These are phyloP conservation scores for Candida montana DNA, from an alignment of 805 yeast genomes.

Conservation along the genomic window DNA sequence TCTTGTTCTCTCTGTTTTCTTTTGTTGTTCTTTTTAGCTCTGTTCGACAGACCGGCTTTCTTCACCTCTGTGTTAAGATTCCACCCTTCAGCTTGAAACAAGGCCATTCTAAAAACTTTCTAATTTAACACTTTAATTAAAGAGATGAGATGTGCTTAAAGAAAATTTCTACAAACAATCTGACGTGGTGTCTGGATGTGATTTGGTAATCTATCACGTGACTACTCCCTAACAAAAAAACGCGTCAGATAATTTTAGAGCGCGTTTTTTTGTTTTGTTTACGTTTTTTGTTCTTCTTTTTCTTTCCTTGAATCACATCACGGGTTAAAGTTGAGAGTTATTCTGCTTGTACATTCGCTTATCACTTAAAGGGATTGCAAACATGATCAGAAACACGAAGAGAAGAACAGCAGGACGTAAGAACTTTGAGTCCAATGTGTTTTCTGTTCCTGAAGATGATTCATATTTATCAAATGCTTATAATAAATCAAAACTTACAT, in stretches of 20 bases:
- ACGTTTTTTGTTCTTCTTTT: neutral
- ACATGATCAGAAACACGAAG: constrained; percentile 74
- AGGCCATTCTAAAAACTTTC: constrained; percentile 41
- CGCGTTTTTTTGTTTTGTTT: neutral
- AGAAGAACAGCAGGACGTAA: constrained; percentile 70
- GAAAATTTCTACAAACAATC: constrained; percentile 3
- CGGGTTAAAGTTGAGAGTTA: no score
- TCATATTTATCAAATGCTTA: constrained; percentile 36
- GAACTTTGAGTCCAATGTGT: constrained; percentile 45
- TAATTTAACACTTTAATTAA: neutral
- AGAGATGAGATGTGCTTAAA: constrained; percentile 5
- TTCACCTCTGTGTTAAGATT: constrained; percentile 53
- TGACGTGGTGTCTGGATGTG: neutral
- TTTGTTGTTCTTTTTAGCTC: constrained; percentile 23
- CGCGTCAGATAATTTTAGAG: neutral
- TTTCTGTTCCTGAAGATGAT: constrained; percentile 26
- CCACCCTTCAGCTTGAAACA: constrained; percentile 85
- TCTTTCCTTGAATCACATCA: no score
- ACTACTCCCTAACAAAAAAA: neutral
- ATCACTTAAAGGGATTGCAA: no score
- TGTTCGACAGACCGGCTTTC: constrained; percentile 31
- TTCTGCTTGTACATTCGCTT: no score
- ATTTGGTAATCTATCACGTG: neutral
- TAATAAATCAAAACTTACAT: constrained; percentile 54
- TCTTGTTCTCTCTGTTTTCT: constrained; percentile 21